Conservation (phyloP, 169 alveolate genomes). For the Babesia microti region DNA sequence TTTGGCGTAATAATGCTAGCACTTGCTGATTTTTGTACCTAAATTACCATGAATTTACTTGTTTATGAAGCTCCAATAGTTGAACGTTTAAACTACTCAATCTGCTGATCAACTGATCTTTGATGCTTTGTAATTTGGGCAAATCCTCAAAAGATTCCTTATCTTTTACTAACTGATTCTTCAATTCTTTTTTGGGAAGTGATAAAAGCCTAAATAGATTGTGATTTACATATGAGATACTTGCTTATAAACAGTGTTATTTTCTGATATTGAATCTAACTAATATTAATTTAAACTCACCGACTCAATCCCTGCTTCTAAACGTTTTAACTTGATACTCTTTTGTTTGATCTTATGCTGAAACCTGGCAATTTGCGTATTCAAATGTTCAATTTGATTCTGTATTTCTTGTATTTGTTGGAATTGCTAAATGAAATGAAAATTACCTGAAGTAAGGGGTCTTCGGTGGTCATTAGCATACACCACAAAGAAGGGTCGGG, state of each 20-base stretch:
- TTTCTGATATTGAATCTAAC: background rate
- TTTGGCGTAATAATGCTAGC: too few species aligned
- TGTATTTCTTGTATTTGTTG: conserved; percentile 43
- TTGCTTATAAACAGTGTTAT: conserved; percentile 33
- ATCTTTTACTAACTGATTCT: conserved; percentile 13
- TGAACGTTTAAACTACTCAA: conserved; percentile 41
- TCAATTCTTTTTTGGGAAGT: conserved; percentile 17
- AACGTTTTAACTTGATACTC: conserved; percentile 19
- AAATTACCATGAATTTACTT: too few species aligned
- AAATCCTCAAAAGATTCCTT: conserved; percentile 10
- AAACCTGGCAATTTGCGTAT: conserved; percentile 29
- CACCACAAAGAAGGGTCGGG: too few species aligned
- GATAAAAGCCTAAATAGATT: conserved; percentile 6
- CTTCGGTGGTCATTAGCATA: too few species aligned
- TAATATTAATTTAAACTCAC: conserved; percentile 9
- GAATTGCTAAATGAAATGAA: conserved; percentile 42
- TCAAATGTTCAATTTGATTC: conserved; percentile 37
- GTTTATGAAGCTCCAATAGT: conserved; percentile 28
- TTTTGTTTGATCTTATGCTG: conserved; percentile 15
- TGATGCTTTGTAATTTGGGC: conserved; percentile 30
- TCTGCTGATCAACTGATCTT: conserved; percentile 34
- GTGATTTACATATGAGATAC: conserved; percentile 36
- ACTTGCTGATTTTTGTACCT: too few species aligned
- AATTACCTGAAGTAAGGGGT: too few species aligned
- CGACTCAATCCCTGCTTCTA: conserved; percentile 39